Base-by-base conservation (phyloP, 2,329 filamentous ascomycete species). In the Fusarium temperatum region DNA sequence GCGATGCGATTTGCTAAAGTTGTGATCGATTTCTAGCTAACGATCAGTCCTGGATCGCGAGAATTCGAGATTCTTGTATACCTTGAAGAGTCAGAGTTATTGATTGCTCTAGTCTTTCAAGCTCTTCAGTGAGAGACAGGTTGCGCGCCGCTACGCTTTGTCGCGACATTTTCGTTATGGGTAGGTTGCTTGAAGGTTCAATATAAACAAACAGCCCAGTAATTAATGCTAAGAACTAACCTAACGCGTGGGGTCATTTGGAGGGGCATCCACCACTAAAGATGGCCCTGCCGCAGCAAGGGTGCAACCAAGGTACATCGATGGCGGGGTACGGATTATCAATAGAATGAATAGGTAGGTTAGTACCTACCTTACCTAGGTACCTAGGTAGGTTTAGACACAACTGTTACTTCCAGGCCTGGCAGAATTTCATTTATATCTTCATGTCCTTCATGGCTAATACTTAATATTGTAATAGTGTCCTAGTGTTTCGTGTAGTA, bases 61-160 rank as follows among this genome's bases (percentile, higher is more conserved):
- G 36, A 32, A 53, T 17, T 26, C 9, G 8, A 39, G 14, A n/a
- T 28, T 12, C 22, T 26, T 18, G 15, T 26, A 75, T 82, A 93
- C 94, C 94, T 91, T 98, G 96, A 28, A 99, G 87, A 0, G 96
- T 98, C 45, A 98, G 87, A 1, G 96, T 99, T 77, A 99, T 98
- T 28, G 94, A 97, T 82, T 99, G 96, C 82, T 99, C 96, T 8
- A 99, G 87, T 82, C 93, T 95, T 84, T 99, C 96, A 60, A 99
- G 87, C 87, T 99, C 96, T 81, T 99, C 96, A 0, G 96, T 98
- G 68, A 98, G 87, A 10, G 94, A 94, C 68, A 98, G 85, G 55
- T 84, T 88, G 70, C 89, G 85, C 47, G 86, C 82, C 5, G 88
- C 84, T 32, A 82, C 79, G 48, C 83, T 84, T 26, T 85, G 82